A percentile compares a stretch with the other conserved stretches of the same genome.
These are phyloP conservation scores for Venustampulla echinocandica DNA, from an alignment of 495 filamentous ascomycete genomes.

Conservation along the genomic window DNA sequence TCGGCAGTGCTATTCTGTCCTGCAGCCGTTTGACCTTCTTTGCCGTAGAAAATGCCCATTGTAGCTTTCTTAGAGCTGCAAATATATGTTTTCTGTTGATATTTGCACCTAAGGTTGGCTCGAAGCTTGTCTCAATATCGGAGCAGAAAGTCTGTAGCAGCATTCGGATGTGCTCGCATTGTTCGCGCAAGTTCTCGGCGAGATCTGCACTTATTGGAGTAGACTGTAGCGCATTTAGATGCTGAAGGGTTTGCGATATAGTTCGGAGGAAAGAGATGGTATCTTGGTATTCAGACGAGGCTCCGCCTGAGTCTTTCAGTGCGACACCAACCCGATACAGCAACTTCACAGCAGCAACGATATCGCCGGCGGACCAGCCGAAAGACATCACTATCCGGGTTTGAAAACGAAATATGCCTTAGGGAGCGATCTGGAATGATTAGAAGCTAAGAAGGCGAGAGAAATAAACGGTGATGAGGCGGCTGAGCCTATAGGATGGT, in stretches of 20 bases:
- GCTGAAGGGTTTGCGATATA: not conserved
- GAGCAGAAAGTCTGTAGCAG: not conserved
- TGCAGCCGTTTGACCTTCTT: not conserved
- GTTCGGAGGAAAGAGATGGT: not conserved
- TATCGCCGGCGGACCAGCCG: conserved; percentile 13
- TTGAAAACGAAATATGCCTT: not conserved
- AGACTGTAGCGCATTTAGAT: not conserved
- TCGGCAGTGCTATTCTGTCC: not conserved
- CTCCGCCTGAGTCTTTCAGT: conserved; percentile 5
- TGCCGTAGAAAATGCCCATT: not conserved
- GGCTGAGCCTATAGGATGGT: no score
- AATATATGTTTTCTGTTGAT: not conserved
- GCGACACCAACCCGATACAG: conserved; percentile 1
- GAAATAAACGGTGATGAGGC: not conserved
- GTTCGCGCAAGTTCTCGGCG: not conserved
- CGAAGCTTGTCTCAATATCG: not conserved
- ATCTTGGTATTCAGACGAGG: conserved; percentile 6
- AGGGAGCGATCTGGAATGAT: not conserved
- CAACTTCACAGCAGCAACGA: not conserved
- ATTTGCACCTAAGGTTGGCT: not conserved
- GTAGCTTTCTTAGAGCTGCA: not conserved
- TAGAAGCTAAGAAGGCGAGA: not conserved
- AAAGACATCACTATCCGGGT: conserved; percentile 8
- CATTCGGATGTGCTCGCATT: not conserved
- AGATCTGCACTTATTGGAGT: not conserved